Evolutionary conservation across 1,284 basidiomycete species (phyloP).

Genomic region (Ustilago tritici): DNA sequence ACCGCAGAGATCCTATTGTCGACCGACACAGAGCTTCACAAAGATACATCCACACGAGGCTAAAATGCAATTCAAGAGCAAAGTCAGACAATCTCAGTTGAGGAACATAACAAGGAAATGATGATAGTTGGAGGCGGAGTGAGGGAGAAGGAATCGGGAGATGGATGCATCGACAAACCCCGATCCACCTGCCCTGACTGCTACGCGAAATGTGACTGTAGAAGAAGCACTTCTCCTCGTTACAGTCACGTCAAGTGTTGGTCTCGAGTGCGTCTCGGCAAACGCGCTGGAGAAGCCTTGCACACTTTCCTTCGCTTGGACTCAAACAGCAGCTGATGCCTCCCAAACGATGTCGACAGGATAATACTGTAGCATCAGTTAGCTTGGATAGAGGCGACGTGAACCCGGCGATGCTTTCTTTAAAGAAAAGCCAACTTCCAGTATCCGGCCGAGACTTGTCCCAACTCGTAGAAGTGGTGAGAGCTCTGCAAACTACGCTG

Average conservation of each 20-base stretch:
- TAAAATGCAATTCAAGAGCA: no score
- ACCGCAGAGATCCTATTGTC: no score
- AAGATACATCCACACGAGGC: no score
- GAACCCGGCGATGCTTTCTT: not conserved
- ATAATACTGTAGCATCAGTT: not conserved
- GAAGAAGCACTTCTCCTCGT: not conserved
- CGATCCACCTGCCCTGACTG: not conserved
- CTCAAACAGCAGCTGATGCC: not conserved
- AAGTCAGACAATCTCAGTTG: no score
- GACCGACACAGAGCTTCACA: no score
- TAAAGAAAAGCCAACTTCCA: not conserved
- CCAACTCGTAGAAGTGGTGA: not conserved
- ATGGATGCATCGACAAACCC: not conserved
- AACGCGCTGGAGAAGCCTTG: conserved; percentile 5
- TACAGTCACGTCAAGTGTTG: conserved; percentile 16
- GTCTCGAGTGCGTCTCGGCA: conserved; percentile 11
- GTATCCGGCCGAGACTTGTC: not conserved
- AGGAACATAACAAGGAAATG: not conserved
- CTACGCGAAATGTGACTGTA: conserved; percentile 5
- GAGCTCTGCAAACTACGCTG: conserved; percentile 2
- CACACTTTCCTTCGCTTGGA: not conserved
- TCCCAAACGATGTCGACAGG: not conserved
- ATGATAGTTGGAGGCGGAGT: not conserved
- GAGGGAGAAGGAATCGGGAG: not conserved
- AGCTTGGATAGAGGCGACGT: no score